Base-by-base conservation (phyloP, 164 flowering plant species). In the Chimonanthus praecox region DNA sequence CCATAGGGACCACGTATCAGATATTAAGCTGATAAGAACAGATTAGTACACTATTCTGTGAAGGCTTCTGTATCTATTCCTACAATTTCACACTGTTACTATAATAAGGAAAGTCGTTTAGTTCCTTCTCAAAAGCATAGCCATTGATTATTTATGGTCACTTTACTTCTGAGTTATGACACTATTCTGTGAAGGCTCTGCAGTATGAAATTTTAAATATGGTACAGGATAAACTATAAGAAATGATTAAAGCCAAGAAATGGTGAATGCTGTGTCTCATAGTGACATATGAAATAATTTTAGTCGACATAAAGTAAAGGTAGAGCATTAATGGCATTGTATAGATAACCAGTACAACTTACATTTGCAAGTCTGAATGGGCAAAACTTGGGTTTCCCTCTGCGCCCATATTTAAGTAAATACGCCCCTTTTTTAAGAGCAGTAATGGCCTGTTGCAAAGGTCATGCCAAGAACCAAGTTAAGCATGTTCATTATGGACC, bases 381-480 rank as follows among this genome's bases (percentile, higher is more conserved):
- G 78, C 98, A 94, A 83, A 94, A 88, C 73, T 94, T 94, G 49
- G 98, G 98, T 80, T 94, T 94, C 75, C 98, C 98, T 72, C 98
- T 84, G 78, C 97, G 88, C 80, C 98, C 98, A 82, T 94, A 94
- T 81, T 94, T 94, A 70, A 94, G 94, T 76, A 94, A 80, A 83
- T 83, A 84, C 43, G 98, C 95, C 21, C 97, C 98, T 81, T 94
- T 94, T 83, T 94, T 94, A 20, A 94, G 86, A 78, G 98, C 94
- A 76, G 94, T 94, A 49, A 94, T 90, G 72, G 98, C 97, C 98
- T 94, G 90, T 74, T 15, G 47, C 20, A 13, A 4, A 66, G 7
- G 45, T 63, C 33, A 63, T 62, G 60, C 51, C 64, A 81, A 77
- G 70, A 79, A 73, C 66, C 33, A 54, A 54, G 60, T 5, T 11